Conservation (phyloP, 163 green algal genomes). For the Scenedesmus sp. region DNA sequence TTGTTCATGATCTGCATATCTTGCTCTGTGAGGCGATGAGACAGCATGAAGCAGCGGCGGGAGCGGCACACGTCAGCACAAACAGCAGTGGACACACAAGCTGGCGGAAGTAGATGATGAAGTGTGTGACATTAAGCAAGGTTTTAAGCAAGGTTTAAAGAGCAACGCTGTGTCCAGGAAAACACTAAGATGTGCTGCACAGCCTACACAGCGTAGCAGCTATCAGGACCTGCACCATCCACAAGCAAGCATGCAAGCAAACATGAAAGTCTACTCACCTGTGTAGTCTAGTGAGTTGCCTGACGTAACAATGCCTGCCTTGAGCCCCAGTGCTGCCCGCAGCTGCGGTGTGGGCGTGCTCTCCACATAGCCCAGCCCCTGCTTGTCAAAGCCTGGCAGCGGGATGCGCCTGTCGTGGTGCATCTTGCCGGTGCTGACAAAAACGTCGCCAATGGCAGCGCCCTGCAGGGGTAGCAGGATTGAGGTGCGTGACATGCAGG, state of each 20-base stretch:
- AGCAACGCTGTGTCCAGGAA: too few relatives aligned
- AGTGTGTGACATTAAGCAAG: too few relatives aligned
- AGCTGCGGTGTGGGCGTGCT: constrained; percentile 75
- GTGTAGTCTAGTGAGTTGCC: constrained; percentile 94
- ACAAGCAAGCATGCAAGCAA: neutral
- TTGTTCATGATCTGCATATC: constrained; percentile 81
- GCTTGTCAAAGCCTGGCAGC: constrained; percentile 91
- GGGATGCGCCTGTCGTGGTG: constrained; percentile 98
- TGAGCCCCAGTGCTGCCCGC: constrained; percentile 65
- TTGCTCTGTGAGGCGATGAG: neutral
- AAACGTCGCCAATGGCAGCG: constrained; percentile 94
- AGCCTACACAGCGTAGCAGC: too few relatives aligned
- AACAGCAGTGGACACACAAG: neutral
- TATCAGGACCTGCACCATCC: neutral
- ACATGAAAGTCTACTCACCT: neutral
- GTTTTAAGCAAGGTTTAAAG: too few relatives aligned
- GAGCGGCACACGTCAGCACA: neutral
- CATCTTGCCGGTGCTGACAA: constrained; percentile 81
- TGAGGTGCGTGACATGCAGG: too few relatives aligned
- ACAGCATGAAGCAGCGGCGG: neutral
- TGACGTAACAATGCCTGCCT: constrained; percentile 86
- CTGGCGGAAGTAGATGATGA: too few relatives aligned
- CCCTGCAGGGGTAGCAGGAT: constrained; percentile 60
- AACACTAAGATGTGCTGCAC: too few relatives aligned
- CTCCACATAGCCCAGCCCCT: constrained; percentile 77